Evolutionary conservation across 2,329 filamentous ascomycete species (phyloP).

Genomic region (Penicillium sp.): DNA sequence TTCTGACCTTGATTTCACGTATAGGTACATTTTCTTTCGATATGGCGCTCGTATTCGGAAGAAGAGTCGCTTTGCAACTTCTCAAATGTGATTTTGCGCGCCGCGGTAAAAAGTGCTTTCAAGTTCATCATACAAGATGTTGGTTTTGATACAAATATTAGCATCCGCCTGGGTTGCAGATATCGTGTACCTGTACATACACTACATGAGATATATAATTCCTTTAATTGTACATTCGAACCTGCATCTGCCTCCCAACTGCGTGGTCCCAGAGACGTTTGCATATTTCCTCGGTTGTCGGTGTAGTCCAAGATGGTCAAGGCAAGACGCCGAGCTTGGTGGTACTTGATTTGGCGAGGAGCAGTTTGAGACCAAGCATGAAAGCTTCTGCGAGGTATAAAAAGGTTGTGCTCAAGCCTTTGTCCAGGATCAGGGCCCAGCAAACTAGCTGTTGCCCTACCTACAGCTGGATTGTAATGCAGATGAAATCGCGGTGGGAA

Average conservation of each 20-base stretch:
- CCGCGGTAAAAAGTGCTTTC: neutral
- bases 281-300: constrained; percentile 13
- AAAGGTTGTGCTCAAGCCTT: neutral
- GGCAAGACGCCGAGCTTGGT: neutral
- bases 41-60: constrained; percentile 51
- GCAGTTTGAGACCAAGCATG: neutral
- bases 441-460: constrained; percentile 23
- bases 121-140: neutral
- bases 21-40: constrained; percentile 53
- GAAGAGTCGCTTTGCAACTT: constrained; percentile 48
- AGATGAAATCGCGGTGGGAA: constrained; percentile 7
- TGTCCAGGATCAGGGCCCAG: constrained; percentile 11
- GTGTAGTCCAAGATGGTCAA: constrained; percentile 14
- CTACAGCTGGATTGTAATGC: constrained; percentile 25
- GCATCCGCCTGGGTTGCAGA: neutral
- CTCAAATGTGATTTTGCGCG: constrained; percentile 30
- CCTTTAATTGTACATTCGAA: neutral
- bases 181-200: neutral
- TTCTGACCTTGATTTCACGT: neutral
- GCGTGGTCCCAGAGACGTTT: constrained; percentile 8
- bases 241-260: neutral
- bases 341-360: neutral
- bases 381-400: neutral
- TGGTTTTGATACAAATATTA: neutral
- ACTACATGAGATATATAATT: neutral